Evolutionary conservation across 176 grass and related monocot genomes (phyloP).

Genomic region (Paspalum vaginatum): DNA sequence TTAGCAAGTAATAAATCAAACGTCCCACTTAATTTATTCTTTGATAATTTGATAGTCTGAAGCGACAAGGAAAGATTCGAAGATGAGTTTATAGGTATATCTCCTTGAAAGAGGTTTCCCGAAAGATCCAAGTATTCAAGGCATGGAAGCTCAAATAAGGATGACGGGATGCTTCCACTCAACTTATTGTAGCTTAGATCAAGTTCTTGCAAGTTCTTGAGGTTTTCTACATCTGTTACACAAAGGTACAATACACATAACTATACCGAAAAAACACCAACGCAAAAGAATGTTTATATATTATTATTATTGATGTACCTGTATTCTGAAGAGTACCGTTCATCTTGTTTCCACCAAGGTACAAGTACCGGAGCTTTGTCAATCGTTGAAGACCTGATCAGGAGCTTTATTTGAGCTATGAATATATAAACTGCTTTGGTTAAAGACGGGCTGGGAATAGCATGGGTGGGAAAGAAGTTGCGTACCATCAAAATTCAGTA

Average conservation of each 20-base stretch:
- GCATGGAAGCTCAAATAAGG: background rate
- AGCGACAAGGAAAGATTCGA: background rate
- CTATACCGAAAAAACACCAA: background rate
- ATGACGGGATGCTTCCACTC: constrained; percentile 16
- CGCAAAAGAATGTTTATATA: background rate
- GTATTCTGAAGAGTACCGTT: background rate
- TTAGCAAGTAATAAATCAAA: constrained; percentile 1
- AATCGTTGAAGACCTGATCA: background rate
- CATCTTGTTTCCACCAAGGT: background rate
- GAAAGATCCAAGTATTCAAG: constrained; percentile 27
- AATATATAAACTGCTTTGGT: background rate
- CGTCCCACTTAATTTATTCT: background rate
- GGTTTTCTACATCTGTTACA: background rate
- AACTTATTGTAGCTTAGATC: constrained; percentile 9
- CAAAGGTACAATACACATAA: background rate
- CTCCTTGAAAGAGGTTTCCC: constrained; percentile 1
- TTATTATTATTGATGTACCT: background rate
- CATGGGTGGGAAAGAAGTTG: background rate
- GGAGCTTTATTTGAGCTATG: background rate
- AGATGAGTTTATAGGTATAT: background rate
- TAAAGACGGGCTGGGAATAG: background rate
- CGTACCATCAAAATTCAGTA: background rate
- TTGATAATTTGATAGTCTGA: background rate
- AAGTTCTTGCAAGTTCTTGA: background rate
- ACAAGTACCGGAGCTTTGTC: constrained; percentile 5